Conservation (phyloP, 2,329 filamentous ascomycete species). For the Colletotrichum agaves region DNA sequence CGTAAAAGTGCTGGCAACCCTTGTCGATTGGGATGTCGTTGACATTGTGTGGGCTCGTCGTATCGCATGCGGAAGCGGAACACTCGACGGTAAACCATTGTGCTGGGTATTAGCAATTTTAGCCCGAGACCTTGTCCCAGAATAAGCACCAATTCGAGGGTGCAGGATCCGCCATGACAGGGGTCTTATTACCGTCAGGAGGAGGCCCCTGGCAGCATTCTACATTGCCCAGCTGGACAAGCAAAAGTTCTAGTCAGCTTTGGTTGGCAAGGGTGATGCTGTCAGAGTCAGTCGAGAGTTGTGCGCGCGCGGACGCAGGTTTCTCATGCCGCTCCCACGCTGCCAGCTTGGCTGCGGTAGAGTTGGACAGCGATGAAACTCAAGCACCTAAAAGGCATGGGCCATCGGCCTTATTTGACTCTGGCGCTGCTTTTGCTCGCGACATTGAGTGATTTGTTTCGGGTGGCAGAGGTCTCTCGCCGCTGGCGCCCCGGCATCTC, state of each 20-base stretch:
- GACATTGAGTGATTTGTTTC: neutral
- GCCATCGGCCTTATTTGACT: neutral
- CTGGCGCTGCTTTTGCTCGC: neutral
- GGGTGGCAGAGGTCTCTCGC: neutral
- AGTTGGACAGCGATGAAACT: slow-evolving; percentile 12
- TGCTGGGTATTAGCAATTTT: slow-evolving; percentile 29
- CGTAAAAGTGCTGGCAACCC: neutral
- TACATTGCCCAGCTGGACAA: slow-evolving; percentile 14
- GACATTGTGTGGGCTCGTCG: slow-evolving; percentile 2
- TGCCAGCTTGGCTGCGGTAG: neutral
- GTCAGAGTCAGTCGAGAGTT: slow-evolving; percentile 4
- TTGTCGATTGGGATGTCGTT: slow-evolving; percentile 13
- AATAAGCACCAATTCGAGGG: slow-evolving; percentile 26
- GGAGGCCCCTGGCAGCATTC: slow-evolving; percentile 18
- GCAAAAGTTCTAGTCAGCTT: slow-evolving; percentile 2
- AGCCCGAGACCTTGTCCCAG: slow-evolving; percentile 32
- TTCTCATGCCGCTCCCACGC: neutral
- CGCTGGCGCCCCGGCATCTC: slow-evolving; percentile 18
- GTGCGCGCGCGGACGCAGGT: neutral
- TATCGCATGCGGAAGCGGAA: slow-evolving; percentile 12
- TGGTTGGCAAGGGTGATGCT: slow-evolving; percentile 19
- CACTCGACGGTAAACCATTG: slow-evolving; percentile 10
- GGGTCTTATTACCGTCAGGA: slow-evolving; percentile 8
- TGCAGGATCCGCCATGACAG: slow-evolving; percentile 25
- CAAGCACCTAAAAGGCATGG: slow-evolving; percentile 13